A percentile compares a stretch with the other conserved stretches of the same genome.
Evolutionary conservation across 306 rosid genomes (phyloP).

Genomic region (Trifolium fragiferum): DNA sequence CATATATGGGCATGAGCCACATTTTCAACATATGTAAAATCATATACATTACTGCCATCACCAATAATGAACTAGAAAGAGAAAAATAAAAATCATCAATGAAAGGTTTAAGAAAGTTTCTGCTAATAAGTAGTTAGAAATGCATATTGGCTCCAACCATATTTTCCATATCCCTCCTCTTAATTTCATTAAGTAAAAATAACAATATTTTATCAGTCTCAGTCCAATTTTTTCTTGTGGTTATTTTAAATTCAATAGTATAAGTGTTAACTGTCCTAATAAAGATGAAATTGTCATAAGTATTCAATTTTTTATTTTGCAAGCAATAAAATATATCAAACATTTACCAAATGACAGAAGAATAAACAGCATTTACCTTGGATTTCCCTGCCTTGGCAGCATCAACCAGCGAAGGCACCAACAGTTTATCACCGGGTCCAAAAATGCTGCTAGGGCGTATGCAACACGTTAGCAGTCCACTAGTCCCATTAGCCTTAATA

Average conservation of each 20-base stretch:
- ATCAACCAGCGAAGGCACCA: conserved; percentile 78
- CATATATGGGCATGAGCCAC: conserved; percentile 95
- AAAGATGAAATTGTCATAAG: conserved; percentile 11
- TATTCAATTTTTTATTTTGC: not conserved
- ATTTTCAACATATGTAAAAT: conserved; percentile 95
- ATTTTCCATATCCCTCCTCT: conserved; percentile 33
- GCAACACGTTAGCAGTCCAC: conserved; percentile 90
- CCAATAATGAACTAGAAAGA: conserved; percentile 86
- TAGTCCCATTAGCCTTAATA: conserved; percentile 75
- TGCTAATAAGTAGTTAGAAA: conserved; percentile 9
- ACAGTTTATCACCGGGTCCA: conserved; percentile 90
- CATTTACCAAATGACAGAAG: conserved; percentile 11
- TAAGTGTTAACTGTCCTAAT: not conserved
- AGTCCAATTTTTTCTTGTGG: conserved; percentile 35
- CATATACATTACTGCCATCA: conserved; percentile 79
- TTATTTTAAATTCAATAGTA: conserved; percentile 27
- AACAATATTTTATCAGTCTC: not conserved
- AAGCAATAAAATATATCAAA: conserved; percentile 25
- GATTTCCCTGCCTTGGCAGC: conserved; percentile 91
- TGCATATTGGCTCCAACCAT: conserved; percentile 15
- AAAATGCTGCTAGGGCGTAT: conserved; percentile 95
- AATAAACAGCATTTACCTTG: conserved; percentile 58
- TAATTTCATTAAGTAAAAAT: not conserved
- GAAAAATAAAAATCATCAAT: conserved; percentile 37
- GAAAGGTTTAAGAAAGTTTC: conserved; percentile 27